These are phyloP conservation scores for Streptanthus diversifolius DNA, from an alignment of 345 rosid genomes.

Conservation along the genomic window DNA sequence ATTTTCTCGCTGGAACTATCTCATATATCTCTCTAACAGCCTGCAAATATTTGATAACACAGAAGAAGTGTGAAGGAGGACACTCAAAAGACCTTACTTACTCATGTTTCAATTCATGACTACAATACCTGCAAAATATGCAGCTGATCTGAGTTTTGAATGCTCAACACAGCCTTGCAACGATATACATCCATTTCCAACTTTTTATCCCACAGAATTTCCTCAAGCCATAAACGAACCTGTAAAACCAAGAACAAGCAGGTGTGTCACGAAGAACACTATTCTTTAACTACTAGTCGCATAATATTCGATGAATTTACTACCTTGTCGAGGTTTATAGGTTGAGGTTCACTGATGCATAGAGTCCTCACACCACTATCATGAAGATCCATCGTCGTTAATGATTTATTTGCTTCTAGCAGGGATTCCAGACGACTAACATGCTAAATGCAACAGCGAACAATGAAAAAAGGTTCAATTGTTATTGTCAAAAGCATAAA, in stretches of 20 bases:
- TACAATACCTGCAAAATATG: conserved; percentile 83
- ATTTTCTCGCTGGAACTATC: conserved; percentile 72
- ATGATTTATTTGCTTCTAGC: conserved; percentile 58
- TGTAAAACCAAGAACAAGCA: conserved; percentile 22
- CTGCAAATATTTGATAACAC: conserved; percentile 39
- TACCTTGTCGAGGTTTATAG: conserved; percentile 78
- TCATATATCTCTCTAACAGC: conserved; percentile 95
- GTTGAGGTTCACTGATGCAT: conserved; percentile 56
- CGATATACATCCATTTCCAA: conserved; percentile 77
- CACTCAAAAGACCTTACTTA: background rate
- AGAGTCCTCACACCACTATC: conserved; percentile 73
- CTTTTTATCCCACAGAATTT: conserved; percentile 88
- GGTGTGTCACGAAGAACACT: background rate
- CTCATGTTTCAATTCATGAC: background rate
- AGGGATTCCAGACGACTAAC: conserved; percentile 59
- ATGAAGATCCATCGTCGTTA: conserved; percentile 61
- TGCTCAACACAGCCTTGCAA: conserved; percentile 78
- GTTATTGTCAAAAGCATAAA: background rate
- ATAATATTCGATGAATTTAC: conserved; percentile 1
- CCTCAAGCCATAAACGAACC: conserved; percentile 89
- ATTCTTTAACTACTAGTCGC: background rate
- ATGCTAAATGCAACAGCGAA: conserved; percentile 42
- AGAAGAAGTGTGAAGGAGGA: conserved; percentile 1
- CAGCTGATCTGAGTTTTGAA: conserved; percentile 62
- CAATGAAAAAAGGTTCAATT: conserved; percentile 22